Conservation (phyloP, 192 early-diverging fungal species). For the Jimgerdemannia flammicorona region DNA sequence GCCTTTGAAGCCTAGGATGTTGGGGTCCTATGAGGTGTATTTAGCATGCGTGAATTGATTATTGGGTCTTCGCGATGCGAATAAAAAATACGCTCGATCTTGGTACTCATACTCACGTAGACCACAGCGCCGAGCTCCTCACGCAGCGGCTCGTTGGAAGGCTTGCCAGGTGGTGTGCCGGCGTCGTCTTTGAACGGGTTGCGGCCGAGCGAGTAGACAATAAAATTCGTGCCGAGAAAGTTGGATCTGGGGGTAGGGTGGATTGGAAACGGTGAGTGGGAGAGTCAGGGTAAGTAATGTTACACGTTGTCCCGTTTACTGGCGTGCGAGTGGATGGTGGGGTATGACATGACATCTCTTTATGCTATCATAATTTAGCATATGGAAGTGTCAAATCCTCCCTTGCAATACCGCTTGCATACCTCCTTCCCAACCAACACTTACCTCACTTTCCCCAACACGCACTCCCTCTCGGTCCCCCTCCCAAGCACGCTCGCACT, state of each 20-base stretch:
- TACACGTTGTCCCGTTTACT: too few species aligned
- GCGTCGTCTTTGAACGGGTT: constrained; percentile 33
- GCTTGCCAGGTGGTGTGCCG: constrained; percentile 15
- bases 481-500: constrained; percentile 7
- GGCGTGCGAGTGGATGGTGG: too few species aligned
- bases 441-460: constrained; percentile 43
- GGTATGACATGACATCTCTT: too few species aligned
- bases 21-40: constrained; percentile 58
- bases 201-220: constrained; percentile 60
- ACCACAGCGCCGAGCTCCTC: constrained; percentile 73
- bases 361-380: too few species aligned
- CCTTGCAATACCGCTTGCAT: too few species aligned
- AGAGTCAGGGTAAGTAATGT: too few species aligned
- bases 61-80: background rate
- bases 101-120: constrained; percentile 51
- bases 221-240: constrained; percentile 81
- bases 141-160: constrained; percentile 37
- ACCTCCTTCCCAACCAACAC: background rate
- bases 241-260: constrained; percentile 58
- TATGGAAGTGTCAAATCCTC: too few species aligned
- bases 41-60: background rate
- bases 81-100: too few species aligned
- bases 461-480: constrained; percentile 19
- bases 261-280: too few species aligned
- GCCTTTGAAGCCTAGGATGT: constrained; percentile 85